Evolutionary conservation across 495 filamentous ascomycete species (phyloP).

Genomic region (Neurospora sp.): DNA sequence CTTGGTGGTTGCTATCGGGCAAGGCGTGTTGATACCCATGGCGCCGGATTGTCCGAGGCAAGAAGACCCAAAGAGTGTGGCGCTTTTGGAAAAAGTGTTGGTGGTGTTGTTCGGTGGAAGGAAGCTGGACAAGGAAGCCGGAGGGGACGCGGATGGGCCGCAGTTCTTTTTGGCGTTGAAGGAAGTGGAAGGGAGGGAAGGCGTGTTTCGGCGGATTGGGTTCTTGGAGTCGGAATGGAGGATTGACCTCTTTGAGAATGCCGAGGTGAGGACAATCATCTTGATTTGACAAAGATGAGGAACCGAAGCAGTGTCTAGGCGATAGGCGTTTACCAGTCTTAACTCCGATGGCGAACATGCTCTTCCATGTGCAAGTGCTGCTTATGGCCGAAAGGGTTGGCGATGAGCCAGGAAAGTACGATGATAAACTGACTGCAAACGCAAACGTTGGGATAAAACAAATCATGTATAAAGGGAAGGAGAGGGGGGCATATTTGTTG

Average conservation of each 20-base stretch:
- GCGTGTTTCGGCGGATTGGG: background rate
- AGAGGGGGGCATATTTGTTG: background rate
- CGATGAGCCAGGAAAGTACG: background rate
- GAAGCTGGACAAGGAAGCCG: background rate
- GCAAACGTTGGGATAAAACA: background rate
- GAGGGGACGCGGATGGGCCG: background rate
- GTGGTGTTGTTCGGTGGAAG: slow-evolving; percentile 6
- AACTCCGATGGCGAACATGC: background rate
- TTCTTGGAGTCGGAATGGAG: slow-evolving; percentile 7
- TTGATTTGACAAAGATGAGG: background rate
- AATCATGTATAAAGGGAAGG: background rate
- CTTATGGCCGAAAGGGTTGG: background rate
- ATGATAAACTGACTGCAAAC: background rate
- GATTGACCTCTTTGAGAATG: background rate
- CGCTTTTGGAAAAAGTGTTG: background rate
- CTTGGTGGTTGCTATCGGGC: background rate
- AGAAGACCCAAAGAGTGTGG: slow-evolving; percentile 3
- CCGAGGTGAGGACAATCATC: background rate
- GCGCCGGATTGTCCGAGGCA: slow-evolving; percentile 2
- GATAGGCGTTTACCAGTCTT: background rate
- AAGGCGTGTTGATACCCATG: background rate
- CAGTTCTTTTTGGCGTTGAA: slow-evolving; percentile 6
- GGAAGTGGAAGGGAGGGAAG: slow-evolving; percentile 1
- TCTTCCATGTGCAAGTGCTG: background rate
- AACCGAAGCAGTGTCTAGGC: background rate